Evolutionary conservation across 2,329 filamentous ascomycete genomes (phyloP).

Genomic region (Teratosphaeria viscida): DNA sequence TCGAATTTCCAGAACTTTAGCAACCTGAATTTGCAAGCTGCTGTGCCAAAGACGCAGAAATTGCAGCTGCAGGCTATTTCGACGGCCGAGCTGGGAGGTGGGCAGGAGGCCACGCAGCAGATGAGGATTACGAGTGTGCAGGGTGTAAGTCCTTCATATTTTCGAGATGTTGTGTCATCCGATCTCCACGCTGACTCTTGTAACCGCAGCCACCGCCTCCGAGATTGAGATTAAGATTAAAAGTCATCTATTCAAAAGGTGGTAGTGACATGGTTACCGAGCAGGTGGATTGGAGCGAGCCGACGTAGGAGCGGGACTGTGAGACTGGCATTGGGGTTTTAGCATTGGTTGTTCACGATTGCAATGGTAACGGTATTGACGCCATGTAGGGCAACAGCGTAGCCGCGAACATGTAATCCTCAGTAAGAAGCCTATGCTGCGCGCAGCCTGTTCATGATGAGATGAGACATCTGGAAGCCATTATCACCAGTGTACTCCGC

Average conservation of each 20-base stretch:
- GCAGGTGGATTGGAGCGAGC: slow-evolving; percentile 94
- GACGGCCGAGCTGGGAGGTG: slow-evolving; percentile 61
- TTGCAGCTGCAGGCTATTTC: slow-evolving; percentile 86
- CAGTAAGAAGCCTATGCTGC: too few relatives aligned
- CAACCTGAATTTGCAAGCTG: slow-evolving; percentile 77
- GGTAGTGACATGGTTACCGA: slow-evolving; percentile 60
- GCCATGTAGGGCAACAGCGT: neutral
- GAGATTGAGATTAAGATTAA: slow-evolving; percentile 69
- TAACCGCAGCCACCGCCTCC: slow-evolving; percentile 53
- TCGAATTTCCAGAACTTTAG: slow-evolving; percentile 51
- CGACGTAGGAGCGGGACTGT: slow-evolving; percentile 27
- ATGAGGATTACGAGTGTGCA: slow-evolving; percentile 80
- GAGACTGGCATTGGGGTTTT: neutral
- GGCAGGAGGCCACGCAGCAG: slow-evolving; percentile 75
- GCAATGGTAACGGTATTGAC: neutral
- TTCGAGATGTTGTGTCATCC: neutral
- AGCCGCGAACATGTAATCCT: neutral
- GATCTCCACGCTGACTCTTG: neutral
- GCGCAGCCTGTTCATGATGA: too few relatives aligned
- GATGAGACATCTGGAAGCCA: too few relatives aligned
- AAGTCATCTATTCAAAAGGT: slow-evolving; percentile 68
- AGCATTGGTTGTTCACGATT: neutral
- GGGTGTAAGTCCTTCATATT: slow-evolving; percentile 59
- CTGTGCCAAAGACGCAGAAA: slow-evolving; percentile 93
- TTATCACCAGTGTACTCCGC: too few relatives aligned